phyloP scores from a whole-genome alignment of 495 filamentous ascomycete genomes.

The Trichoderma reesei region DNA sequence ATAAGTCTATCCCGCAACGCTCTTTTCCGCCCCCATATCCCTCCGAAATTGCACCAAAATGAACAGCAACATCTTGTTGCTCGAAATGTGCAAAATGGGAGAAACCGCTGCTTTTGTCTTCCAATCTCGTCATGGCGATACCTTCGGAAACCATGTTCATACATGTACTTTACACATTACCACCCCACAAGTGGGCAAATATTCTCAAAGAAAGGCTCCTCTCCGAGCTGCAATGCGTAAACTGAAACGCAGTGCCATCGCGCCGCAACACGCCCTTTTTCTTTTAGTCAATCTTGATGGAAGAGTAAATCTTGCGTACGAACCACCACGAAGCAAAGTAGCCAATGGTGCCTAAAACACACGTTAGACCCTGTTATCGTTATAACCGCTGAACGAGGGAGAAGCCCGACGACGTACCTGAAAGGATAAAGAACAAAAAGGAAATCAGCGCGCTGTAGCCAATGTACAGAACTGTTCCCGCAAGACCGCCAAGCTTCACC shows the following conservation, averaged over 20 bases:
- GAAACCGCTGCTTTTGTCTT: not conserved
- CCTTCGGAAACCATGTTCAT: not conserved
- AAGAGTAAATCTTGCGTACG: conserved; percentile 83
- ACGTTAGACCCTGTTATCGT: not conserved
- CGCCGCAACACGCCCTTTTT: not conserved
- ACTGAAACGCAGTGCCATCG: not conserved
- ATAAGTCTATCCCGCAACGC: conserved; percentile 7
- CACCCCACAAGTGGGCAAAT: no score
- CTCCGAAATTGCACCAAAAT: not conserved
- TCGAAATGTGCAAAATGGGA: not conserved
- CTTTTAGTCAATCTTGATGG: conserved; percentile 85
- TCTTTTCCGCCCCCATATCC: not conserved
- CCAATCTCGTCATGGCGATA: not conserved
- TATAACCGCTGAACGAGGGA: no score
- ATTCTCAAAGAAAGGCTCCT: not conserved
- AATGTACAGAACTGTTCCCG: conserved; percentile 81
- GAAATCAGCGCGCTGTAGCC: conserved; percentile 85
- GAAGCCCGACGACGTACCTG: conserved; percentile 50
- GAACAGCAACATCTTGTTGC: not conserved
- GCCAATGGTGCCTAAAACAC: conserved; percentile 71
- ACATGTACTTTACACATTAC: conserved; percentile 6
- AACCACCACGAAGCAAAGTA: conserved; percentile 94
- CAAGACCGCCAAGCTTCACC: conserved; percentile 72
- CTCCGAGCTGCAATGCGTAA: not conserved
- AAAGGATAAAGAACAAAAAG: conserved; percentile 86